Evolutionary conservation across 2,329 filamentous ascomycete genomes (phyloP), one percentile per base, ranked within the genome.

Genomic region (Botrytis deweyae): DNA sequence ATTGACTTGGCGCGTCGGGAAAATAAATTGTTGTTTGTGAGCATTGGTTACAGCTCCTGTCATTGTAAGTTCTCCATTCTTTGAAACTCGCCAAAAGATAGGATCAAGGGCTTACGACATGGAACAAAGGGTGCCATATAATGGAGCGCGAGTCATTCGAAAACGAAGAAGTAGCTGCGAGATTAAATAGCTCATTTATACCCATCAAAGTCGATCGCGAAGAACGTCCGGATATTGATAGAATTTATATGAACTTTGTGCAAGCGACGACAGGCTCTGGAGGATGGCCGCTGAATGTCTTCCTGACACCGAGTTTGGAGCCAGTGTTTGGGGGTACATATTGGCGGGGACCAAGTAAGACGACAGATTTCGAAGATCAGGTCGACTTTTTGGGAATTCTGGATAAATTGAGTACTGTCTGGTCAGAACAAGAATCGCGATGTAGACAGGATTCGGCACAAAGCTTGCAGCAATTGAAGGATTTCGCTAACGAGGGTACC

Each of bases 191-290:
- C 75, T 89, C 90, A 73, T 99, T 98, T 82, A 90, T 99, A 63
- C 95, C 96, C 6, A 90, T 98, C 81, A 92, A 98, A 79, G 89
- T 98, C 80, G 96, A 99, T 83, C 90, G 95, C 75, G 96, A 99
- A 83, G 94, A 97, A 83, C 90, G 95, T 40, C 95, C 95, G 14
- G 95, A 98, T 81, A 90, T 98, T 76, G 96, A 99, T 81, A 91
- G 93, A 75, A 95, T 98, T 77, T 98, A 98, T 82, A 98, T 98
- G 94, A 97, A 97, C 84, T 99, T 97, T 82, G 92, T 97, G 59
- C 94, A 98, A 82, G 95, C 95, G 1, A 95, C 96, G 18, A 97
- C 92, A 74, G 94, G 93, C 33, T 91, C 89, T 2, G 95, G 94
- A 16, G 96, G 96, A 58, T 98, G 96, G 95, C 96, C 96, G 1